Conservation (phyloP, 352 stramenopile genomes). For the Phytophthora palmivora region DNA sequence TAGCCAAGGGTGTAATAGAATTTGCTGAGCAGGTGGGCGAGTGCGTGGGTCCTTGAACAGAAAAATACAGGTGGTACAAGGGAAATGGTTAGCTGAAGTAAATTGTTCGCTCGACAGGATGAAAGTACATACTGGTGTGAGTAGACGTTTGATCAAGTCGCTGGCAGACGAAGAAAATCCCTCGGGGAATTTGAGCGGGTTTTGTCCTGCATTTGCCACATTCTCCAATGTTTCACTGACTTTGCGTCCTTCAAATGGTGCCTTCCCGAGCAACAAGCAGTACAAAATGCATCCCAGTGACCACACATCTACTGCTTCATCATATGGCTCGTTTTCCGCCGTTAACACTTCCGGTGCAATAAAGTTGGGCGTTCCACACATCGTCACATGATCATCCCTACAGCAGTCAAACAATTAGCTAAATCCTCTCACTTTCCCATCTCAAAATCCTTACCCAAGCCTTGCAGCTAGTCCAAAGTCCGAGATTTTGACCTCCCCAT, state of each 20-base stretch:
- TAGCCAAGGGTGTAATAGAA: constrained; percentile 70
- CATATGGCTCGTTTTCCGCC: constrained; percentile 51
- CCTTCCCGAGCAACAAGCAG: constrained; percentile 65
- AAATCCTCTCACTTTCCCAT: background rate
- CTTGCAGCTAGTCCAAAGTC: constrained; percentile 78
- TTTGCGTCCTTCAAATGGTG: constrained; percentile 78
- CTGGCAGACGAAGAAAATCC: constrained; percentile 62
- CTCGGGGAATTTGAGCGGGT: constrained; percentile 52
- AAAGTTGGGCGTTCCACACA: constrained; percentile 87
- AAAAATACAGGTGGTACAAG: background rate
- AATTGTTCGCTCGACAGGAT: background rate
- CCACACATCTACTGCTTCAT: constrained; percentile 78
- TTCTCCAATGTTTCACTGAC: constrained; percentile 81
- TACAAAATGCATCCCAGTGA: constrained; percentile 85
- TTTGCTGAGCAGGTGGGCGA: constrained; percentile 57
- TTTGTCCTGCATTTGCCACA: constrained; percentile 57
- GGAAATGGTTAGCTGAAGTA: background rate
- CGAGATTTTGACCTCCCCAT: constrained; percentile 71
- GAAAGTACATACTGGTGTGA: constrained; percentile 46
- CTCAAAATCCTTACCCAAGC: constrained; percentile 39
- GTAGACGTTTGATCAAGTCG: constrained; percentile 71
- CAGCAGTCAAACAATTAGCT: background rate
- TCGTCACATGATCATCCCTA: constrained; percentile 66
- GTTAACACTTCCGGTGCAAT: constrained; percentile 80
- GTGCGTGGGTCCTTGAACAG: constrained; percentile 44